Conservation (phyloP, 1,284 basidiomycete species). For the Ustilago esculenta region DNA sequence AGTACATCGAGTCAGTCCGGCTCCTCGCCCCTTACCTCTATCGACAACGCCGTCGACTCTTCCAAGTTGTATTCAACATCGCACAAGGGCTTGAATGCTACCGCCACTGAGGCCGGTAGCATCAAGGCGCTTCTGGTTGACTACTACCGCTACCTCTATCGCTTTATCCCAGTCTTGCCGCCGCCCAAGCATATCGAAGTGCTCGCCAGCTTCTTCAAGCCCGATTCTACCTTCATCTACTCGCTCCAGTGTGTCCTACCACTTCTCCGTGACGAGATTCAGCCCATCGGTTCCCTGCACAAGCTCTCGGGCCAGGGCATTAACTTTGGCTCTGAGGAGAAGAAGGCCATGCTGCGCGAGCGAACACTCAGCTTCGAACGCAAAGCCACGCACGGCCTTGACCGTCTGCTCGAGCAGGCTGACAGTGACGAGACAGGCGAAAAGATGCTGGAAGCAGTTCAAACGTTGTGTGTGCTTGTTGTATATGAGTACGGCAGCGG, state of each 20-base stretch:
- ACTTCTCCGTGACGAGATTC: constrained; percentile 50
- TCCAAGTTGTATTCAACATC: constrained; percentile 20
- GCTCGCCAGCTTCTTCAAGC: constrained; percentile 33
- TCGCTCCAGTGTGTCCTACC: constrained; percentile 57
- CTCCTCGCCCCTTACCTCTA: constrained; percentile 18
- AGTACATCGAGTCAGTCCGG: constrained; percentile 14
- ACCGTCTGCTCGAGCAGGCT: constrained; percentile 48
- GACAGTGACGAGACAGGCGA: constrained; percentile 37
- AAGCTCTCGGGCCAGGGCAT: constrained; percentile 43
- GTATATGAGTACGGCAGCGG: constrained; percentile 62
- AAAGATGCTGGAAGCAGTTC: constrained; percentile 54
- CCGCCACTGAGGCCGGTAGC: constrained; percentile 28
- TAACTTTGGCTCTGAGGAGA: constrained; percentile 53
- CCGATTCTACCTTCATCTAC: constrained; percentile 55
- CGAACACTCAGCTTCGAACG: constrained; percentile 46
- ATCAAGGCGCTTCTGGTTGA: constrained; percentile 45
- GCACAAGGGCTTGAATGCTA: constrained; percentile 23
- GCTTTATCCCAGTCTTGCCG: constrained; percentile 58
- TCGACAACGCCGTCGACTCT: constrained; percentile 16
- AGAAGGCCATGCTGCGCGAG: constrained; percentile 44
- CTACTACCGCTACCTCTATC: constrained; percentile 61
- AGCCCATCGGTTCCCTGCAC: constrained; percentile 43
- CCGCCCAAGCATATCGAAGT: constrained; percentile 47
- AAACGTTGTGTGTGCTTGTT: constrained; percentile 54
- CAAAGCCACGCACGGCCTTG: constrained; percentile 54